These are phyloP conservation scores for Cryptococcus sp. DNA, from an alignment of 1,284 basidiomycete genomes.

Conservation along the genomic window DNA sequence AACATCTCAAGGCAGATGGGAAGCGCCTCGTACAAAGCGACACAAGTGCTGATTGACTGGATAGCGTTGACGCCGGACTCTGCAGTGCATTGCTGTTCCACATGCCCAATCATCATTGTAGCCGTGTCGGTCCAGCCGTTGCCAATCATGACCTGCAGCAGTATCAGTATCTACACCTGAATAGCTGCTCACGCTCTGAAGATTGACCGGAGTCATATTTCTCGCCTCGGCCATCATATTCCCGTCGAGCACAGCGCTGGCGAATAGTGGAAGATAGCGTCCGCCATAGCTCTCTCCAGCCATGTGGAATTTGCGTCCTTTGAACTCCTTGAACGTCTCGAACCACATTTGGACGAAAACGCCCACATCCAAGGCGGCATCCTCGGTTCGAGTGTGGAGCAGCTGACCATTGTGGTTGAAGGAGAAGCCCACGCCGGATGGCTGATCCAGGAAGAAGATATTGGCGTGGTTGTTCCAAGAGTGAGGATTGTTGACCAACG, in stretches of 20 bases:
- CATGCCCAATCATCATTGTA: constrained; percentile 1
- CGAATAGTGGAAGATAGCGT: constrained; percentile 79
- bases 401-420: constrained; percentile 66
- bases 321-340: constrained; percentile 67
- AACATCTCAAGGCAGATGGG: not conserved
- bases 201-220: constrained; percentile 70
- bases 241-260: constrained; percentile 73
- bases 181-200: constrained; percentile 59
- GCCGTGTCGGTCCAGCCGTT: constrained; percentile 42
- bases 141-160: constrained; percentile 67
- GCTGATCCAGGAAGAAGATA: constrained; percentile 49
- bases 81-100: constrained; percentile 4
- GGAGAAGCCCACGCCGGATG: constrained; percentile 65
- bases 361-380: constrained; percentile 68
- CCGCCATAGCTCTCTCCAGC: constrained; percentile 63
- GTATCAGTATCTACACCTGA: not conserved
- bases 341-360: constrained; percentile 74
- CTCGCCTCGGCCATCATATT: constrained; percentile 63
- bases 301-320: constrained; percentile 65
- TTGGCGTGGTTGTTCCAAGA: constrained; percentile 57
- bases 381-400: constrained; percentile 64
- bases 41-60: not conserved
- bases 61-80: not conserved
- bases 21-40: not conserved
- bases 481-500: constrained; percentile 52